phyloP scores from a whole-genome alignment of 164 flowering plant genomes.

The Cinnamomum micranthum region DNA sequence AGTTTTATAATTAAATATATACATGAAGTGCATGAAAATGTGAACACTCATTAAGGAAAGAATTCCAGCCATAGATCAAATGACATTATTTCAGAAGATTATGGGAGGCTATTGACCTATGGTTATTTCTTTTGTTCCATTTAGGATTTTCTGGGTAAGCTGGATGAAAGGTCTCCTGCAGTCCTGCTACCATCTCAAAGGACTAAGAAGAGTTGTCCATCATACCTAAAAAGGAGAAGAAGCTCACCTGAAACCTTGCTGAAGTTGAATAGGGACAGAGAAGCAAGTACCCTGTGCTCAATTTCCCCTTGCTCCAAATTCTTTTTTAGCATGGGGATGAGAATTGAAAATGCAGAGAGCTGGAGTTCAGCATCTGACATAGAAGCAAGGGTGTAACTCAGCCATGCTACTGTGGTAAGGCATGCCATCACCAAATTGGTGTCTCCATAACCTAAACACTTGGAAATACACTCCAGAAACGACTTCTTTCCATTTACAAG shows the following conservation, averaged over 20 bases:
- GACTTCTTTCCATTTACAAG: constrained; percentile 43
- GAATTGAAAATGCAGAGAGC: constrained; percentile 47
- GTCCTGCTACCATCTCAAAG: too few species aligned
- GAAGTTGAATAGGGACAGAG: constrained; percentile 53
- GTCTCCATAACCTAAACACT: constrained; percentile 41
- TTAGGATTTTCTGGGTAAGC: too few species aligned
- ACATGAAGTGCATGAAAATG: too few species aligned
- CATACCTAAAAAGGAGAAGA: neutral
- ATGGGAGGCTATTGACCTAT: too few species aligned
- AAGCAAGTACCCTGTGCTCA: constrained; percentile 57
- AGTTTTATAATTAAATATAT: too few species aligned
- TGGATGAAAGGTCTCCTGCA: too few species aligned
- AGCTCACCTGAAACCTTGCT: constrained; percentile 54
- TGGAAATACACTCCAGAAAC: constrained; percentile 44
- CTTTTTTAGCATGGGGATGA: constrained; percentile 44
- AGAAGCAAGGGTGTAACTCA: constrained; percentile 50
- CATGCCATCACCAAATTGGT: constrained; percentile 38
- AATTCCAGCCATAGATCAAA: too few species aligned
- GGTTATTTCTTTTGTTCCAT: too few species aligned
- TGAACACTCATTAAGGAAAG: too few species aligned
- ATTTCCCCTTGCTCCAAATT: constrained; percentile 33
- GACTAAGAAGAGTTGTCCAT: too few species aligned
- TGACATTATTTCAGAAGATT: too few species aligned
- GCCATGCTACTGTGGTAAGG: constrained; percentile 55
- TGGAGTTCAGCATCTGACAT: constrained; percentile 42